A percentile compares a stretch with the other conserved stretches of the same genome.
Conservation (phyloP, 805 yeast genomes). For the Ogataea siamensis region DNA sequence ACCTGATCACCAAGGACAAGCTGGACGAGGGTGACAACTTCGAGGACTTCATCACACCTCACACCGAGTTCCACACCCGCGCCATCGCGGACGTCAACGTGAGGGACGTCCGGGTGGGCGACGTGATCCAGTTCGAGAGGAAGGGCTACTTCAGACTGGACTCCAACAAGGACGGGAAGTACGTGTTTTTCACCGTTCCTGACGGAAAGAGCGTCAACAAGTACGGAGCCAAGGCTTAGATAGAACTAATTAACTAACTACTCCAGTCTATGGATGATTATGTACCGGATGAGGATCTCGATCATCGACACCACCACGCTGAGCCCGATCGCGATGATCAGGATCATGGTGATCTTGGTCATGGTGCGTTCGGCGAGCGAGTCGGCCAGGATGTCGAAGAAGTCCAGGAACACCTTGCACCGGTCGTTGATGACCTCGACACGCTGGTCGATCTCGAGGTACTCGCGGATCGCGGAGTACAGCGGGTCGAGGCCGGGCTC, state of each 20-base stretch:
- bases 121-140: constrained; percentile 91
- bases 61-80: constrained; percentile 76
- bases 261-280: constrained; percentile 36
- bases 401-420: constrained; percentile 89
- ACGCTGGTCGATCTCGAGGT: constrained; percentile 90
- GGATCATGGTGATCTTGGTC: constrained; percentile 87
- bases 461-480: constrained; percentile 85
- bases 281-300: constrained; percentile 63
- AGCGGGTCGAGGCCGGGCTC: constrained; percentile 96
- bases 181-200: constrained; percentile 88
- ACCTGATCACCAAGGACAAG: constrained; percentile 91
- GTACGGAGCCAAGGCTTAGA: constrained; percentile 60
- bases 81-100: constrained; percentile 83
- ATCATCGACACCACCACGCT: constrained; percentile 74
- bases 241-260: background rate
- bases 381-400: constrained; percentile 89
- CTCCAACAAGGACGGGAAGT: constrained; percentile 54
- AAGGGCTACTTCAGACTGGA: constrained; percentile 94
- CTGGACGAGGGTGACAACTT: constrained; percentile 92
- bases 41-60: constrained; percentile 85
- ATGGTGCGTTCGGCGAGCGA: constrained; percentile 92
- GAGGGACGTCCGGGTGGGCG: constrained; percentile 75
- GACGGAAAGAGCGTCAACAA: constrained; percentile 85
- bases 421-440: constrained; percentile 92
- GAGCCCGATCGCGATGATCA: constrained; percentile 75